Evolutionary conservation across 345 rosid genomes (phyloP).

Genomic region (Eutrema yunnanense): DNA sequence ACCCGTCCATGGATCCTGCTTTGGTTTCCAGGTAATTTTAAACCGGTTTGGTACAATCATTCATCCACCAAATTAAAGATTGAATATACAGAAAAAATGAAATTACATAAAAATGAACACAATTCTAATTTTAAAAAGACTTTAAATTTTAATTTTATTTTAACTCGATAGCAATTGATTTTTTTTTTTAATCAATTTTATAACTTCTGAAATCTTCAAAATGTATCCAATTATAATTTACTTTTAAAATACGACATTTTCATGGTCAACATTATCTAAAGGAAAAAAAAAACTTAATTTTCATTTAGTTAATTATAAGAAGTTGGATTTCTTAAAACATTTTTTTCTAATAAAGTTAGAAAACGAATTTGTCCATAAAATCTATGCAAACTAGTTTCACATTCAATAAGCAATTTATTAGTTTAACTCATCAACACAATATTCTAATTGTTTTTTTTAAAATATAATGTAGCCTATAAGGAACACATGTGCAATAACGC

Average conservation of each 20-base stretch:
- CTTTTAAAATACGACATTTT: not conserved
- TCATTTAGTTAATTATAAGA: no score
- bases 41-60: not conserved
- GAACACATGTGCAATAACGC: slow-evolving; percentile 21
- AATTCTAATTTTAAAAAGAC: not conserved
- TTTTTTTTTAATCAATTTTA: not conserved
- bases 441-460: not conserved
- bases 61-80: slow-evolving; percentile 5
- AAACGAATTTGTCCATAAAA: not conserved
- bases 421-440: not conserved
- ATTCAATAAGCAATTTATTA: not conserved
- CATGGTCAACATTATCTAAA: not conserved
- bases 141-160: not conserved
- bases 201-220: not conserved
- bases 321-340: not conserved
- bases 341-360: not conserved
- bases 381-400: not conserved
- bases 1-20: slow-evolving; percentile 43
- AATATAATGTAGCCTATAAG: slow-evolving; percentile 20
- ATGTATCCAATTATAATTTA: not conserved
- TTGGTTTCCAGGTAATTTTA: slow-evolving; percentile 25
- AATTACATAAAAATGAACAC: not conserved
- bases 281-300: no score
- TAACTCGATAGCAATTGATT: not conserved
- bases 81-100: not conserved